phyloP scores from a whole-genome alignment of 805 yeast genomes.

The Blastobotrys terrestris region DNA sequence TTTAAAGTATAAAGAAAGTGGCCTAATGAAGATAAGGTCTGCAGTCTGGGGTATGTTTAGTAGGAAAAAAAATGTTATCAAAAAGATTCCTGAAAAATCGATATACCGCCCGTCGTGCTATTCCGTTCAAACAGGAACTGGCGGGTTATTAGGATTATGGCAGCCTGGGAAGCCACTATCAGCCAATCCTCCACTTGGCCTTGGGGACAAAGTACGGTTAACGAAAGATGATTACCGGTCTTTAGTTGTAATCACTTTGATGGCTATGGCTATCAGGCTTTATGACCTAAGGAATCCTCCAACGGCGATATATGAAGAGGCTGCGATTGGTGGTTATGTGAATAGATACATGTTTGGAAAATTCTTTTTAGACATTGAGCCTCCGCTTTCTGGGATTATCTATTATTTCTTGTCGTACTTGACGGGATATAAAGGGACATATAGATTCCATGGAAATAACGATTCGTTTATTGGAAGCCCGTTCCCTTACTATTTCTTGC shows the following conservation, averaged over 20 bases:
- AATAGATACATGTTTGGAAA: constrained; percentile 40
- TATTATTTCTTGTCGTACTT: constrained; percentile 37
- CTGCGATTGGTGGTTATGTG: constrained; percentile 15
- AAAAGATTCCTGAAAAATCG: background rate
- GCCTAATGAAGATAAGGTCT: background rate
- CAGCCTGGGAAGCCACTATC: constrained; percentile 8
- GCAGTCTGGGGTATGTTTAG: background rate
- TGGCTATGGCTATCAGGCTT: constrained; percentile 10
- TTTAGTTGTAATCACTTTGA: background rate
- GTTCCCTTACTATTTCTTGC: constrained; percentile 37
- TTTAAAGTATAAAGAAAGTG: background rate
- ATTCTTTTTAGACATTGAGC: constrained; percentile 51
- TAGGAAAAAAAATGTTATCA: constrained; percentile 3
- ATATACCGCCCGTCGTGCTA: background rate
- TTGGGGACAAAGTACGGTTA: background rate
- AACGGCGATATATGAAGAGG: constrained; percentile 16
- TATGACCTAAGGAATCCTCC: constrained; percentile 14
- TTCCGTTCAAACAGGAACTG: constrained; percentile 11
- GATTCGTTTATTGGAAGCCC: constrained; percentile 19
- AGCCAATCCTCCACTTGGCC: background rate
- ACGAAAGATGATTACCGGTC: background rate
- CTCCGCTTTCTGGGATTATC: constrained; percentile 45
- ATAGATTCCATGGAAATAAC: constrained; percentile 27
- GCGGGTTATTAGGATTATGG: constrained; percentile 17
- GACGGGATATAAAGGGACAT: constrained; percentile 37